phyloP scores from a whole-genome alignment of 1,139 yeast species.

The Candida buenavistaensis region DNA sequence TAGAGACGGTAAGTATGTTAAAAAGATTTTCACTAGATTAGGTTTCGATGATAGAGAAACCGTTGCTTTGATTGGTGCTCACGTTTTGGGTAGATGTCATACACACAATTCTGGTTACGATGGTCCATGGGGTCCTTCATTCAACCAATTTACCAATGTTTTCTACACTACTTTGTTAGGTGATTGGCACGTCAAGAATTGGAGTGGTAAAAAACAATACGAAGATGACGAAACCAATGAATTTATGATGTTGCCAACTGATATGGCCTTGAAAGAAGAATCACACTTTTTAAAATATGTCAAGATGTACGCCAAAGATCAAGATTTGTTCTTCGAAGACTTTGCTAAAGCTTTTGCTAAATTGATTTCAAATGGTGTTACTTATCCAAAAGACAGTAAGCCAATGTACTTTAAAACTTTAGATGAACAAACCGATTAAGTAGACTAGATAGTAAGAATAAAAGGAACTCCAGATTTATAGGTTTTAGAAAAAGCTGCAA shows the following conservation, averaged over 20 bases:
- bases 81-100: constrained; percentile 81
- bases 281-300: constrained; percentile 65
- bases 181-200: constrained; percentile 75
- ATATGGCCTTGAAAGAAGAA: constrained; percentile 71
- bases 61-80: constrained; percentile 88
- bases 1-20: constrained; percentile 66
- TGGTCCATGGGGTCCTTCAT: constrained; percentile 95
- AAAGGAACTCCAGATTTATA: too few species aligned
- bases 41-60: constrained; percentile 82
- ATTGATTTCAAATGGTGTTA: constrained; percentile 73
- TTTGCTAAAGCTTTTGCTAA: constrained; percentile 69
- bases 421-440: constrained; percentile 61
- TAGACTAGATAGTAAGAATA: constrained; percentile 1
- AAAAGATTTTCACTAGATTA: constrained; percentile 65
- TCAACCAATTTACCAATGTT: constrained; percentile 81
- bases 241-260: constrained; percentile 92
- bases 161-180: constrained; percentile 71
- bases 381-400: constrained; percentile 50
- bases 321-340: constrained; percentile 68
- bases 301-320: constrained; percentile 69
- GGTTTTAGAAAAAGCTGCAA: background rate
- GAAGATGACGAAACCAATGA: constrained; percentile 70
- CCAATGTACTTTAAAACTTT: constrained; percentile 62
- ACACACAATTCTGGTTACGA: constrained; percentile 67
- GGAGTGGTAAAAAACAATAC: constrained; percentile 78